A percentile compares a stretch with the other conserved stretches of the same genome.
phyloP scores from a whole-genome alignment of 805 yeast species.

The Cyberlindnera sargentensis region DNA sequence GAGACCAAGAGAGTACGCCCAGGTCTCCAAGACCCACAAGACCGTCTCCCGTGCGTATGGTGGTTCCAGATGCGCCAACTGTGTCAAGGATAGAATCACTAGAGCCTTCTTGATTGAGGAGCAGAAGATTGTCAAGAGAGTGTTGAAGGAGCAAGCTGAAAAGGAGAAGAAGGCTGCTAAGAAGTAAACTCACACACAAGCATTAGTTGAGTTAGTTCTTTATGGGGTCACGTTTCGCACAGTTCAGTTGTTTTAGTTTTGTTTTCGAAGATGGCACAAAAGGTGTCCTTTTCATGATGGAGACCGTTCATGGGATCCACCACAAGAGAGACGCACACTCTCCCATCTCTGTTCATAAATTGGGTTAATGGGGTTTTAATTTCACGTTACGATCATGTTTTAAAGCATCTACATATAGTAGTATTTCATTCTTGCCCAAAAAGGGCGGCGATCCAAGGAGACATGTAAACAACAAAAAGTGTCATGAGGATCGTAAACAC shows the following conservation, averaged over 20 bases:
- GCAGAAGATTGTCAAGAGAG: slow-evolving; percentile 99
- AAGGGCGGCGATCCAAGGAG: too few relatives aligned
- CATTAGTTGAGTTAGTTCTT: neutral
- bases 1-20: slow-evolving; percentile 97
- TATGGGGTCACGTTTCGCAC: neutral
- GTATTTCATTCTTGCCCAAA: too few relatives aligned
- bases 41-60: slow-evolving; percentile 99
- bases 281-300: neutral
- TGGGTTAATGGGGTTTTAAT: slow-evolving; percentile 12
- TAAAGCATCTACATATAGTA: neutral
- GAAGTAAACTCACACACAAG: slow-evolving; percentile 15
- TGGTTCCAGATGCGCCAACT: slow-evolving; percentile 95
- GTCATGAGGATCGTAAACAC: too few relatives aligned
- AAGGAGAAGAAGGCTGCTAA: slow-evolving; percentile 63
- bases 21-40: slow-evolving; percentile 90
- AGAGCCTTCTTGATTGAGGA: slow-evolving; percentile 99
- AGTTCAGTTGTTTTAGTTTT: slow-evolving; percentile 1
- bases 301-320: neutral
- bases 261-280: neutral
- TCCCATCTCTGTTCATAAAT: slow-evolving; percentile 1
- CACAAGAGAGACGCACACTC: neutral
- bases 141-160: slow-evolving; percentile 90
- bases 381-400: slow-evolving; percentile 16
- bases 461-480: too few relatives aligned
- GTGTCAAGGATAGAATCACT: slow-evolving; percentile 97